A percentile compares a stretch with the other conserved stretches of the same genome.
Conservation (phyloP, 805 yeast genomes). For the Suhomyces faveliae region DNA sequence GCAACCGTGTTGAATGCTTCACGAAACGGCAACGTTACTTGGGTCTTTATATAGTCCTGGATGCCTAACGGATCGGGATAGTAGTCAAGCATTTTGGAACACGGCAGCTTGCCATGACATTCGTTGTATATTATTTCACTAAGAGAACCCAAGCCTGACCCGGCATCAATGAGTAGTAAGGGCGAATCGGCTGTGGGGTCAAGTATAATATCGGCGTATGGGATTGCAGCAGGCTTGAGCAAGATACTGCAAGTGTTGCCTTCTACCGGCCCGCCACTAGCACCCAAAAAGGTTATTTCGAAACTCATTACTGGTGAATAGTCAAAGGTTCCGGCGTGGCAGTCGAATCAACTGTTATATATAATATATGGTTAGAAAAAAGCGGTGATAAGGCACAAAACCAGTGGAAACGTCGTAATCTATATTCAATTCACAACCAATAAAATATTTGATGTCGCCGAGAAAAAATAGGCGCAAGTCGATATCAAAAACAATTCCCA, state of each 20-base stretch:
- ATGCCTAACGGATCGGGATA: conserved; percentile 32
- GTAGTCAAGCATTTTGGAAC: conserved; percentile 17
- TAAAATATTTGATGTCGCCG: background rate
- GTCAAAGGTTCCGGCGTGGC: too few relatives aligned
- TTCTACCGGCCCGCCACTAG: conserved; percentile 84
- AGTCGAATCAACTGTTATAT: background rate
- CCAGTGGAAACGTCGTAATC: background rate
- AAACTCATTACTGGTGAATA: conserved; percentile 34
- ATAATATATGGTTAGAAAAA: background rate
- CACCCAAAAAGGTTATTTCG: conserved; percentile 69
- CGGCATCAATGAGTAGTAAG: conserved; percentile 72
- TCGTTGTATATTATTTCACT: conserved; percentile 39
- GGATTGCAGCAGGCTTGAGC: conserved; percentile 51
- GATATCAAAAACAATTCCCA: background rate
- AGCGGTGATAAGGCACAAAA: background rate
- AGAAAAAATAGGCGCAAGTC: background rate
- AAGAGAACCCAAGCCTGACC: conserved; percentile 63
- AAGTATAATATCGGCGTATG: conserved; percentile 38
- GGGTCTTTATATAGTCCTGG: conserved; percentile 20
- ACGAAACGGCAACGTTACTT: conserved; percentile 25
- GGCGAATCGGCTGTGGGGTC: conserved; percentile 24
- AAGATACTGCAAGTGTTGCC: conserved; percentile 66
- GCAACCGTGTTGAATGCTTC: conserved; percentile 2
- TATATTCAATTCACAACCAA: background rate
- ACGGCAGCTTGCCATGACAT: conserved; percentile 2